phyloP scores from a whole-genome alignment of 2,329 filamentous ascomycete species.

The Lasiodiplodia sp. region DNA sequence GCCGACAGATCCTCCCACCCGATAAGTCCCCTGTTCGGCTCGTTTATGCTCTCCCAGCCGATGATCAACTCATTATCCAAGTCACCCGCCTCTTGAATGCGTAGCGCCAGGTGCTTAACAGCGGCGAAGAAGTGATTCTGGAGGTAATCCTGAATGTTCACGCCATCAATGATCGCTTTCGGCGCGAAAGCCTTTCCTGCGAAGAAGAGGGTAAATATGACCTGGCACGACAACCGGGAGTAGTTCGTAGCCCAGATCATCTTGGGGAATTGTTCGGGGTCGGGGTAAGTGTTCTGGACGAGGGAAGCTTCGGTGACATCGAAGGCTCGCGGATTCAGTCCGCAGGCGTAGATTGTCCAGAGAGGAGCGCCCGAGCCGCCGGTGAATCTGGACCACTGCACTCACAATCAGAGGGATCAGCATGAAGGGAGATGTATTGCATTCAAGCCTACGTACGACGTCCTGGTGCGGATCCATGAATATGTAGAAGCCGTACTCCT shows the following conservation, averaged over 20 bases:
- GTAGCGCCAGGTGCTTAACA: constrained; percentile 78
- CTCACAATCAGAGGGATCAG: constrained; percentile 35
- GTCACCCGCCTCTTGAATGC: constrained; percentile 89
- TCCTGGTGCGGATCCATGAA: constrained; percentile 99
- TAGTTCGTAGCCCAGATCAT: constrained; percentile 99
- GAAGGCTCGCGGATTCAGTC: constrained; percentile 86
- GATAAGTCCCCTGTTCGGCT: constrained; percentile 88
- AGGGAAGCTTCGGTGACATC: constrained; percentile 87
- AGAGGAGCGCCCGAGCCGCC: constrained; percentile 95
- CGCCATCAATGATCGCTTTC: constrained; percentile 91
- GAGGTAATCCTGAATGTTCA: constrained; percentile 96
- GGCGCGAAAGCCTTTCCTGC: constrained; percentile 90
- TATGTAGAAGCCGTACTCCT: constrained; percentile 90
- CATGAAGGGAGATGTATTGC: neutral
- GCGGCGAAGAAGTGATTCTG: constrained; percentile 85
- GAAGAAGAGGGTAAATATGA: constrained; percentile 95
- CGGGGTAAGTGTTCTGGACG: constrained; percentile 91
- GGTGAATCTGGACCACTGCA: constrained; percentile 88
- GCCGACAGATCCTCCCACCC: constrained; percentile 81
- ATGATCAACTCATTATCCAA: constrained; percentile 86
- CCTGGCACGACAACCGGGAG: constrained; percentile 81
- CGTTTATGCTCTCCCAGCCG: constrained; percentile 96
- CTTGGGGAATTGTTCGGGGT: constrained; percentile 87
- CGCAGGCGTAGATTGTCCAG: constrained; percentile 97
- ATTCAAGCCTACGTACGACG: constrained; percentile 67